A percentile compares a stretch with the other conserved stretches of the same genome.
These are phyloP conservation scores for Dentipellis sp. DNA, from an alignment of 768 basidiomycete species.

Conservation along the genomic window DNA sequence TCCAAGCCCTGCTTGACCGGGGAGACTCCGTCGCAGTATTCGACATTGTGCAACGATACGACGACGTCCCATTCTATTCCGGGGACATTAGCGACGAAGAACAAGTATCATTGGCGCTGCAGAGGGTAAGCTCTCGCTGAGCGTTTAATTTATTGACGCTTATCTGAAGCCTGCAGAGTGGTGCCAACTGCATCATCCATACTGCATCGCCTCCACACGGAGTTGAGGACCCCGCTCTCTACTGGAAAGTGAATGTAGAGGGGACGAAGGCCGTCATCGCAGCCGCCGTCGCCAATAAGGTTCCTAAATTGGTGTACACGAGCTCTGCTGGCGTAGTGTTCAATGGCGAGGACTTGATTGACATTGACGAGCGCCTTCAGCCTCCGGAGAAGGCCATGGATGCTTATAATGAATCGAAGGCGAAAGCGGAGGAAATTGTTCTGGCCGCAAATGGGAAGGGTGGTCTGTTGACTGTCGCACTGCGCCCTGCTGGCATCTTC, in stretches of 20 bases:
- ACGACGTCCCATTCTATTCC: slow-evolving; percentile 80
- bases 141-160: background rate
- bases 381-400: slow-evolving; percentile 71
- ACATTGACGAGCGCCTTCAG: slow-evolving; percentile 82
- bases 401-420: slow-evolving; percentile 92
- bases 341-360: slow-evolving; percentile 70
- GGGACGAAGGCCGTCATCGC: slow-evolving; percentile 82
- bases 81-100: slow-evolving; percentile 81
- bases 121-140: slow-evolving; percentile 41
- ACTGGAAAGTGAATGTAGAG: slow-evolving; percentile 89
- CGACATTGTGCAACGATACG: slow-evolving; percentile 87
- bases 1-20: slow-evolving; percentile 71
- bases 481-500: slow-evolving; percentile 92
- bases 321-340: slow-evolving; percentile 89
- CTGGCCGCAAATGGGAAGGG: slow-evolving; percentile 79
- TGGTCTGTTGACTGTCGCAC: slow-evolving; percentile 79
- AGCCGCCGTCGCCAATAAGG: slow-evolving; percentile 61
- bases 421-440: slow-evolving; percentile 75
- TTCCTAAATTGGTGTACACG: slow-evolving; percentile 89
- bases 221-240: slow-evolving; percentile 56
- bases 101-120: slow-evolving; percentile 62
- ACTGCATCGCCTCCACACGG: slow-evolving; percentile 83
- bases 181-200: slow-evolving; percentile 88
- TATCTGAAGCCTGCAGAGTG: slow-evolving; percentile 37
- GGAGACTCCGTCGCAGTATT: slow-evolving; percentile 79